Evolutionary conservation across 257 asterid species (phyloP), one percentile per base, ranked within the genome.

Genomic region (Anisodus acutangulus): DNA sequence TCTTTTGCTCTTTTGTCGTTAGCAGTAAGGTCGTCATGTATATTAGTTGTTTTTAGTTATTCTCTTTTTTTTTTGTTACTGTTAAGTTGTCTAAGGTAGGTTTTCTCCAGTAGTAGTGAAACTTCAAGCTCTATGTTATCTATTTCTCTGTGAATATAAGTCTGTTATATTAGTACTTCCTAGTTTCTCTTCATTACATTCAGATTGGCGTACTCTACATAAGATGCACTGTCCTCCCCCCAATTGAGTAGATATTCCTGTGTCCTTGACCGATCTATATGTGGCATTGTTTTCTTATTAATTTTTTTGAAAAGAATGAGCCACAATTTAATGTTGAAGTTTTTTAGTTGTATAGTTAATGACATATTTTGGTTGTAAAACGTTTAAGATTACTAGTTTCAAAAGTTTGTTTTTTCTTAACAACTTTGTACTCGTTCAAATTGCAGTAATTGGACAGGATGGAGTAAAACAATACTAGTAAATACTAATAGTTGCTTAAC

Each of bases 21-120:
- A 81, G 90, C 53, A 7, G 11, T 84, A 51, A 86, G 85, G 84
- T 79, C 51, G 60, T 79, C 15, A n/a, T 88, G 90, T 88, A 88
- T 81, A 88, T 88, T 88, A 81, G 83, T 78, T 35, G 31, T 66
- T 6, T 6, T 57, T 68, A 67, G 82, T 58, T 74, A 9, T n/a
- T 6, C 17, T 9, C 37, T 22, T 26, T 41, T 80, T 80, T 41
- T 22, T 49, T 53, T 60, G 80, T 19, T n/a, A 72, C 80, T 71
- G 79, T 71, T 43, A 72, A 47, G 41, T 47, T 47, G 80, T 47
- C 60, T 2, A 0, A 71, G 81, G 26, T 76, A 76, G 81, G 81
- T 76, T 51, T 71, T 51, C 62, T 51, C 45, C 45, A 49, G 81
- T 13, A 49, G 62, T 3, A 76, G 81, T 12, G 2, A 51, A 51